Conservation (phyloP, 2,329 filamentous ascomycete genomes). For the Shiraia bambusicola region DNA sequence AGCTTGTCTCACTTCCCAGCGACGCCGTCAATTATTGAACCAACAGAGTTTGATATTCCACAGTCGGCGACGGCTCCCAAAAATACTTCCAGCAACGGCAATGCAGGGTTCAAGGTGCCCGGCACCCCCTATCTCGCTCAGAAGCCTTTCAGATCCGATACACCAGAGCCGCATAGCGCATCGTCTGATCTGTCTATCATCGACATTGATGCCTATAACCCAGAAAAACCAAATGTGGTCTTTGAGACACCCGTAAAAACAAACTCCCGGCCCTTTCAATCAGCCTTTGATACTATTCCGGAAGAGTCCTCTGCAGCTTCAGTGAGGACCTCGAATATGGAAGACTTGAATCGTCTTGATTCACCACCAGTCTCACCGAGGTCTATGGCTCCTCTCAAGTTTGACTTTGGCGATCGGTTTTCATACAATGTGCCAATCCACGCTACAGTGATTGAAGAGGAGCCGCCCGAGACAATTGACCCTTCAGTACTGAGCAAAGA, state of each 20-base stretch:
- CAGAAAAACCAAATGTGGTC: constrained; percentile 17
- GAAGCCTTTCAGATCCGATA: constrained; percentile 23
- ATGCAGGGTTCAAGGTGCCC: constrained; percentile 6
- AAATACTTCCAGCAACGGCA: constrained; percentile 32
- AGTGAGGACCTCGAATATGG: constrained; percentile 11
- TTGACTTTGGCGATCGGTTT: constrained; percentile 11
- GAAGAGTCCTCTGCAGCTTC: constrained; percentile 27
- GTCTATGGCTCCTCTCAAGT: constrained; percentile 25
- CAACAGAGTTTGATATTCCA: constrained; percentile 48
- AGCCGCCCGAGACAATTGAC: constrained; percentile 26
- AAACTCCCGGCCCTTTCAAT: constrained; percentile 19
- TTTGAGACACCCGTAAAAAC: constrained; percentile 22
- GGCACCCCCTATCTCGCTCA: constrained; percentile 20
- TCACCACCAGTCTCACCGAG: constrained; percentile 46
- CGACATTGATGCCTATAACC: constrained; percentile 24
- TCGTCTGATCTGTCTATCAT: constrained; percentile 11
- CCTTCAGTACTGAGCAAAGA: constrained; percentile 30
- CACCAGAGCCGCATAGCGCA: constrained; percentile 9
- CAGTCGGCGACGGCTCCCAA: constrained; percentile 59
- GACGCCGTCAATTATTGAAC: constrained; percentile 85
- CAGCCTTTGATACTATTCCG: constrained; percentile 26
- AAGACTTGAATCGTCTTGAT: constrained; percentile 15
- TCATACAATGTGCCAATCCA: constrained; percentile 29
- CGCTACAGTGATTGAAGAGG: constrained; percentile 34
- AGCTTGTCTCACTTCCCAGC: constrained; percentile 59